A percentile compares a stretch with the other conserved stretches of the same genome.
These are phyloP conservation scores for Orbilia quercus DNA, from an alignment of 2,329 filamentous ascomycete species.

Conservation along the genomic window DNA sequence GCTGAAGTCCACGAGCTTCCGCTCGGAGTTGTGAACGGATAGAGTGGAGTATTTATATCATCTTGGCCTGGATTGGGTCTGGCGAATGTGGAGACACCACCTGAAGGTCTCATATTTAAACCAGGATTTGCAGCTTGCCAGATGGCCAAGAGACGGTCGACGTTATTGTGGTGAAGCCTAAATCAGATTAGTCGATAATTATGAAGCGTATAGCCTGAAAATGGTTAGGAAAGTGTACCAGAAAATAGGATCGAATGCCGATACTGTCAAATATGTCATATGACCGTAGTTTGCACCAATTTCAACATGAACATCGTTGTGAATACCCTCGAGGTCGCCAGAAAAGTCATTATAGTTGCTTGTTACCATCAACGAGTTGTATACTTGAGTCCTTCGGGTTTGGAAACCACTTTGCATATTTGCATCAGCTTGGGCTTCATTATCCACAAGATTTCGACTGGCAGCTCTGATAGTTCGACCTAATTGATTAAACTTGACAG, in stretches of 20 bases:
- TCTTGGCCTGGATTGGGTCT: conserved; percentile 32
- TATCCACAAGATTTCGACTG: conserved; percentile 38
- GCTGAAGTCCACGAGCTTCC: conserved; percentile 56
- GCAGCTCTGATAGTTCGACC: not conserved
- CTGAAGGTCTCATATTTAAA: conserved; percentile 21
- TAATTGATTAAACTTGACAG: conserved; percentile 18
- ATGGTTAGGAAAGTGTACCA: conserved; percentile 40
- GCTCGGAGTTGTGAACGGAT: conserved; percentile 56
- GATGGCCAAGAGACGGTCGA: conserved; percentile 60
- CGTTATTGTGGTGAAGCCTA: conserved; percentile 58
- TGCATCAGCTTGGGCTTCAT: conserved; percentile 17
- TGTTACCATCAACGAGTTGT: conserved; percentile 57
- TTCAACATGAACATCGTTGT: conserved; percentile 58
- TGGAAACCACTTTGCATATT: conserved; percentile 29
- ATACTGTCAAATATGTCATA: conserved; percentile 59
- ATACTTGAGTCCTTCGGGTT: conserved; percentile 24
- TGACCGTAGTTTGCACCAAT: conserved; percentile 56
- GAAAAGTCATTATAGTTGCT: conserved; percentile 56
- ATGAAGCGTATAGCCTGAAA: not conserved
- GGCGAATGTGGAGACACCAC: conserved; percentile 54
- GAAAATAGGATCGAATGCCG: conserved; percentile 61
- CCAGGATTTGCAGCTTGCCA: conserved; percentile 59
- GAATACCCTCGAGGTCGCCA: conserved; percentile 58
- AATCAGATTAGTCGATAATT: not conserved
- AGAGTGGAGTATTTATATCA: conserved; percentile 56